A percentile compares a stretch with the other conserved stretches of the same genome.
These are phyloP conservation scores for Jackrogersella multiformis DNA, from an alignment of 495 filamentous ascomycete genomes.

Conservation along the genomic window DNA sequence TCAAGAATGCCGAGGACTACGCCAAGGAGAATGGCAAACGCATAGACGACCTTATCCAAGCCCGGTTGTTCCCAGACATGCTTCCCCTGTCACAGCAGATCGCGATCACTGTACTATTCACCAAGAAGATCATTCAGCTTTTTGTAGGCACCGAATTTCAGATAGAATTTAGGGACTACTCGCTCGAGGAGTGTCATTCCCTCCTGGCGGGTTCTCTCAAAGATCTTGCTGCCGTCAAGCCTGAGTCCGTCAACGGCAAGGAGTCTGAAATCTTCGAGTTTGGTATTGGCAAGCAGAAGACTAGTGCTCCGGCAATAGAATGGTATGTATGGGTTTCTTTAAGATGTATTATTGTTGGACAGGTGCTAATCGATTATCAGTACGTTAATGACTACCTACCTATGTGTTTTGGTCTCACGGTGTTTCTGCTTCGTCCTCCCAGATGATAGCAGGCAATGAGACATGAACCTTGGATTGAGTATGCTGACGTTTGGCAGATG, in stretches of 20 bases:
- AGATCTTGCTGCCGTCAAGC: constrained; percentile 49
- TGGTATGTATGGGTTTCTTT: constrained; percentile 18
- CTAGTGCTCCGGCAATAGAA: constrained; percentile 17
- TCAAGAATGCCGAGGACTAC: constrained; percentile 43
- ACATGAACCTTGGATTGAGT: background rate
- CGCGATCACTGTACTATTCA: constrained; percentile 45
- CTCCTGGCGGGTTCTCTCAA: constrained; percentile 36
- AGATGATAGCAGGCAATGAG: background rate
- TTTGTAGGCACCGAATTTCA: constrained; percentile 11
- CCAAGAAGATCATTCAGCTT: constrained; percentile 33
- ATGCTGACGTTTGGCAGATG: constrained; percentile 33
- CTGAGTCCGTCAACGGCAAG: constrained; percentile 49
- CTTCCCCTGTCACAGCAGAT: constrained; percentile 59
- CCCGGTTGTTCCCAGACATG: constrained; percentile 58
- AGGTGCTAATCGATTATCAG: constrained; percentile 15
- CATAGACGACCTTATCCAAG: constrained; percentile 28
- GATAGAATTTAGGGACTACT: background rate
- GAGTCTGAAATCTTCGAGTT: constrained; percentile 47
- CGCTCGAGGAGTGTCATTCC: constrained; percentile 29
- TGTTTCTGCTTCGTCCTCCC: constrained; percentile 21
- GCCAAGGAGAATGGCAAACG: constrained; percentile 31
- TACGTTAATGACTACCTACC: constrained; percentile 12
- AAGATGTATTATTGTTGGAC: background rate
- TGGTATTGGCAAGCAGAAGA: constrained; percentile 28
- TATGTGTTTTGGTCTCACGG: background rate